These are phyloP conservation scores for Exobasidium rhododendri DNA, from an alignment of 1,284 basidiomycete species.

Conservation along the genomic window DNA sequence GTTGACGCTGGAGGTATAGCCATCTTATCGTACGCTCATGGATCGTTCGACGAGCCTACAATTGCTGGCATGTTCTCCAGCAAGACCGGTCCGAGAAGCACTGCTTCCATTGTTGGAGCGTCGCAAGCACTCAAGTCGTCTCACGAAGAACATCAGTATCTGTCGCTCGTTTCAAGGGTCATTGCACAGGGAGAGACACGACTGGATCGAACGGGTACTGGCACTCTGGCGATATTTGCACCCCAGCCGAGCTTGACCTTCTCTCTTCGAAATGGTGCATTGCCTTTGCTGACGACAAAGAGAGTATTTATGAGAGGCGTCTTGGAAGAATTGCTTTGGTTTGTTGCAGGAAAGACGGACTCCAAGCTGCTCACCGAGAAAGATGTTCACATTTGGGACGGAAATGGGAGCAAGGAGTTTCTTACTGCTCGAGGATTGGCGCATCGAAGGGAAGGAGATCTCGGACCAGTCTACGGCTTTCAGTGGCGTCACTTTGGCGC, in stretches of 20 bases:
- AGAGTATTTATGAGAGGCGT: constrained; percentile 88
- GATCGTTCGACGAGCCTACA: constrained; percentile 46
- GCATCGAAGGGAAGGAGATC: constrained; percentile 82
- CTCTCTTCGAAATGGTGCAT: constrained; percentile 40
- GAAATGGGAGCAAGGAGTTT: constrained; percentile 85
- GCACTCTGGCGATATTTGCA: constrained; percentile 49
- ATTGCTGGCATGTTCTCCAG: constrained; percentile 48
- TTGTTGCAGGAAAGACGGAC: constrained; percentile 81
- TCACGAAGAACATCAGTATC: constrained; percentile 51
- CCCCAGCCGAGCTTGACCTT: constrained; percentile 46
- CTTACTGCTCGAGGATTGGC: constrained; percentile 77
- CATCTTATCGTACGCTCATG: constrained; percentile 49
- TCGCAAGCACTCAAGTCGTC: constrained; percentile 5
- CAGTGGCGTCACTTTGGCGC: constrained; percentile 99
- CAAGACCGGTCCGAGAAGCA: constrained; percentile 25
- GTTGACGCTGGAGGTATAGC: constrained; percentile 51
- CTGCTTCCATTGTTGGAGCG: constrained; percentile 3
- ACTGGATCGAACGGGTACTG: constrained; percentile 49
- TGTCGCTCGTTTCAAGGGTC: constrained; percentile 42
- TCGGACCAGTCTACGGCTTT: constrained; percentile 96
- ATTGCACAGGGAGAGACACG: constrained; percentile 40
- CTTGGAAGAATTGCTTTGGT: constrained; percentile 93
- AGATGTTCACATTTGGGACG: constrained; percentile 95
- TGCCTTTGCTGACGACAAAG: constrained; percentile 93
- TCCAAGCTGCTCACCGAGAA: constrained; percentile 72